Evolutionary conservation across 768 basidiomycete species (phyloP).

Genomic region (Multifurca ochricompacta): DNA sequence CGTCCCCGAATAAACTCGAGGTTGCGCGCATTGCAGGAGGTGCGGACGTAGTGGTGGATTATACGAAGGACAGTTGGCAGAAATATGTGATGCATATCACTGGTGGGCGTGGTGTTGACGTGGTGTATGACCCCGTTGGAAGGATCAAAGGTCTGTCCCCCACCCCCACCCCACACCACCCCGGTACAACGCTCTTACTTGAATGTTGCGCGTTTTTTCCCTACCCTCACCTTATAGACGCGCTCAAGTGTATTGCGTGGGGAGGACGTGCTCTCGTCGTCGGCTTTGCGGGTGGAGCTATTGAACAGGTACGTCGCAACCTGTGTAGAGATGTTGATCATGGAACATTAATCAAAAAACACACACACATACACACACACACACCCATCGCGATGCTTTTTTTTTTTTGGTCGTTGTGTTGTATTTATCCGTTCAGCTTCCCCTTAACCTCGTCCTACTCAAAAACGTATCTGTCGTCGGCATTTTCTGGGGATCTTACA

Average conservation of each 20-base stretch:
- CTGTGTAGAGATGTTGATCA: not conserved
- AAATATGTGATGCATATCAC: constrained; percentile 82
- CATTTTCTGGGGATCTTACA: constrained; percentile 81
- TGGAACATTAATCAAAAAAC: too few species aligned
- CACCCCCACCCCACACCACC: too few species aligned
- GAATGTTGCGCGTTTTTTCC: too few species aligned
- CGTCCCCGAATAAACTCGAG: constrained; percentile 68
- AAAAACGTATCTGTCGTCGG: constrained; percentile 85
- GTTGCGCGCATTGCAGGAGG: constrained; percentile 68
- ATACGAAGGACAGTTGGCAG: constrained; percentile 75
- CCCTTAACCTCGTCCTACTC: constrained; percentile 50
- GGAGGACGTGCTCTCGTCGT: constrained; percentile 87
- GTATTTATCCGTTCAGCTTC: too few species aligned
- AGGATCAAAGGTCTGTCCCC: constrained; percentile 48
- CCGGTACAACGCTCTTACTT: too few species aligned
- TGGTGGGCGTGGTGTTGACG: constrained; percentile 73
- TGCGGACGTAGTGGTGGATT: constrained; percentile 78
- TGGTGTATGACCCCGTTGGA: constrained; percentile 83
- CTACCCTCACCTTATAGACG: constrained; percentile 39
- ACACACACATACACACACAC: too few species aligned
- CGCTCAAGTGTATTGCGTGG: constrained; percentile 88
- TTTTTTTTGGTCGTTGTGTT: not conserved
- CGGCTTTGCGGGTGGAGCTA: constrained; percentile 78
- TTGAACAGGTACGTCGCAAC: constrained; percentile 56
- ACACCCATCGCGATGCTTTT: not conserved